Conservation (phyloP, 2,329 filamentous ascomycete species). For the Fusarium sp. region DNA sequence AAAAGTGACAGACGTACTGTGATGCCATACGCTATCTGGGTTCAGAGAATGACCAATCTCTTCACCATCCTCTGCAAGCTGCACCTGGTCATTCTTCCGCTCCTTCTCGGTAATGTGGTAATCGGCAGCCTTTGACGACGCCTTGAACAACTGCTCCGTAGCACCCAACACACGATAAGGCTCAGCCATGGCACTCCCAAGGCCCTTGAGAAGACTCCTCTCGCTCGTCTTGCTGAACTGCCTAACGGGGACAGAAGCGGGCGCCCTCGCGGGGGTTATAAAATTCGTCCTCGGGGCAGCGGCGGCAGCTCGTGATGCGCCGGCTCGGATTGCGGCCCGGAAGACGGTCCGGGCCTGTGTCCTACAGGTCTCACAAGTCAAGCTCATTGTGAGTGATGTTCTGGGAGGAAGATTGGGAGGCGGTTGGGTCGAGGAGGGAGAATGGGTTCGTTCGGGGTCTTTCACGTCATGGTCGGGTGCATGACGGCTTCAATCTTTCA, state of each 20-base stretch:
- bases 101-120: conserved; percentile 80
- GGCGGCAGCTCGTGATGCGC: conserved; percentile 41
- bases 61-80: conserved; percentile 81
- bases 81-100: conserved; percentile 74
- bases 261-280: conserved; percentile 25
- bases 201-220: conserved; percentile 50
- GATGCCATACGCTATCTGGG: conserved; percentile 73
- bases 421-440: conserved; percentile 18
- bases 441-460: conserved; percentile 25
- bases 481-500: conserved; percentile 45
- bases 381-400: conserved; percentile 20
- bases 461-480: conserved; percentile 48
- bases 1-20: conserved; percentile 65
- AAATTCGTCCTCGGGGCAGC: conserved; percentile 40
- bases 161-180: conserved; percentile 82
- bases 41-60: conserved; percentile 73
- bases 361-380: conserved; percentile 65
- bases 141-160: conserved; percentile 82
- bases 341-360: conserved; percentile 57
- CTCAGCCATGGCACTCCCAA: conserved; percentile 52
- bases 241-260: conserved; percentile 40
- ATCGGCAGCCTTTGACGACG: conserved; percentile 77
- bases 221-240: conserved; percentile 53
- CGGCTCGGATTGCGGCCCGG: conserved; percentile 49
- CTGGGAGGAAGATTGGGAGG: background rate